Base-by-base conservation (phyloP, 495 filamentous ascomycete genomes). In the Tuber indicum region DNA sequence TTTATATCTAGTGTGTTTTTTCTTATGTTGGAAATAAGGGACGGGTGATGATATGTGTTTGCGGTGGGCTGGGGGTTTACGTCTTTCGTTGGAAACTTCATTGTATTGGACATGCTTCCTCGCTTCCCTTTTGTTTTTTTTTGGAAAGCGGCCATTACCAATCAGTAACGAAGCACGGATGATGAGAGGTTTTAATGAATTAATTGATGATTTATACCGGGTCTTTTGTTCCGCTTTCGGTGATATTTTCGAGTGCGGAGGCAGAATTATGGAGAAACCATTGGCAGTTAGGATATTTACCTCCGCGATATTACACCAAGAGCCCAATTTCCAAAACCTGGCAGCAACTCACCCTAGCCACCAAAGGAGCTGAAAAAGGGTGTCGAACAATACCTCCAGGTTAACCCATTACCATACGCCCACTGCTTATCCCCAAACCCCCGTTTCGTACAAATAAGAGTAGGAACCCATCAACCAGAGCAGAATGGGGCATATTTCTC, bases 61-160 rank as follows among this genome's bases (percentile, higher is more conserved):
- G 1, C 17, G 17, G 3, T 58, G 23, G 52, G 52, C 4, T 19
- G 14, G 9, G 52, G 5, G 52, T 58, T 58, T 58, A 26, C 23
- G 52, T 12, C n/a, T 58, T 58, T 3, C 52, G 52, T 26, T 58
- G 52, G 52, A 58, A 49, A 76, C 73, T 72, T 79, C 77, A 43
- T 74, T 75, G 58, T 73, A 79, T 76, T 69, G 74, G 71, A 73
- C 69, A 47, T 46, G 44, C 77, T 32, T 42, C 42, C 66, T n/a
- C 46, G 19, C 1, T 71, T 69, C 42, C 74, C 41, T 70, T 69
- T 73, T 47, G 44, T 75, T 14, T 44, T 70, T 72, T 72, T 3
- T 49, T n/a, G 23, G 42, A 8, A 71, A 74, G 62, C 26, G 32
- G n/a, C n/a, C 26, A 23, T 12, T 41, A 41, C 17, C 41, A 44